Evolutionary conservation across 192 early-diverging fungal genomes (phyloP).

Genomic region (Geosiphon pyriformis): DNA sequence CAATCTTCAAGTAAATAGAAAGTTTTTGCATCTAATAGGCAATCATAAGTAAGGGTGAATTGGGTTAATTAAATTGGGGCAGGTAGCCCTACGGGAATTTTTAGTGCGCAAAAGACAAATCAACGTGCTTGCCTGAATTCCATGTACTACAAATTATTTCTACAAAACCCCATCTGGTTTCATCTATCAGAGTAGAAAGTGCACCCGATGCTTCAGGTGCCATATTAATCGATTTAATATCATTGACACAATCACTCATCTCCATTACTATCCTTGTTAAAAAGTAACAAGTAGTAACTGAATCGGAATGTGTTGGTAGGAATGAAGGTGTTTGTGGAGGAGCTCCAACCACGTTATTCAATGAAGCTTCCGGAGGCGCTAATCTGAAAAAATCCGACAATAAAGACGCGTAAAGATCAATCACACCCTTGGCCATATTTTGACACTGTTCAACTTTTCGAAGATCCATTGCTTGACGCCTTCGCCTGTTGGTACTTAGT

Average conservation of each 20-base stretch:
- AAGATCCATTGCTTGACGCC: conserved; percentile 46
- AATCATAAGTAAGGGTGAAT: conserved; percentile 5
- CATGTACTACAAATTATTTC: conserved; percentile 73
- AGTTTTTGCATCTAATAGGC: conserved; percentile 56
- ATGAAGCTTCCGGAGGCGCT: neutral
- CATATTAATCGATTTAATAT: conserved; percentile 69
- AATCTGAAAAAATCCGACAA: conserved; percentile 48
- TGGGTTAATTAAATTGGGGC: too few relatives aligned
- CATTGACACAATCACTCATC: conserved; percentile 72
- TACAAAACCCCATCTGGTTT: conserved; percentile 65
- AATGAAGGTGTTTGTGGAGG: conserved; percentile 6
- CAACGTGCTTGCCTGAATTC: conserved; percentile 61
- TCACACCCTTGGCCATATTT: conserved; percentile 57
- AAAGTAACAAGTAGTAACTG: conserved; percentile 65
- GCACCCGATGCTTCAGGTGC: conserved; percentile 63
- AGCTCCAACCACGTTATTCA: too few relatives aligned
- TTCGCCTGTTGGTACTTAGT: conserved; percentile 31
- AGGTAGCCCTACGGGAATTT: too few relatives aligned
- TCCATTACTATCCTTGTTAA: conserved; percentile 69
- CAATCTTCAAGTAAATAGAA: conserved; percentile 73
- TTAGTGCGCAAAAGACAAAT: conserved; percentile 6
- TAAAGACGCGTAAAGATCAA: conserved; percentile 54
- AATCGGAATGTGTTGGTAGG: conserved; percentile 31
- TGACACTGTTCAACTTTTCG: conserved; percentile 61
- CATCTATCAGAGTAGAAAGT: conserved; percentile 64